Evolutionary conservation across 257 asterid species (phyloP), one percentile per base, ranked within the genome.

Genomic region (Anisodus tanguticus): DNA sequence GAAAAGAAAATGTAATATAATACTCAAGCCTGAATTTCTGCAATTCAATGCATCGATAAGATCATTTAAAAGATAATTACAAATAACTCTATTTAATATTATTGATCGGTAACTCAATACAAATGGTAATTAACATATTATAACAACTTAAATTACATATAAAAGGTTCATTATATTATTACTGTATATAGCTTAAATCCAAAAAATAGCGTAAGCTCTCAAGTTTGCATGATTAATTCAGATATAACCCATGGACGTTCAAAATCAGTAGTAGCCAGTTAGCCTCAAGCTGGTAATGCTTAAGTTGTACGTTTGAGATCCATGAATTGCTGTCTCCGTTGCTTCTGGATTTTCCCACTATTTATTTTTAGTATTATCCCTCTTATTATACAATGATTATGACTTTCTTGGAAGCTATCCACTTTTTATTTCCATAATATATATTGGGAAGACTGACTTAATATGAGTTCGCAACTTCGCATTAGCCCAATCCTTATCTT

Each of bases 261-360:
- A 60, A 3, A 6, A n/a, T n/a, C 37, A 60, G 9, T n/a, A 1
- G 4, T 9, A 62, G 39, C 6, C 69, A 63, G 70, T 22, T 22
- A 63, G 10, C 37, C 69, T 63, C 41, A 63, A 6, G 45, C 45
- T 74, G 62, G 43, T 8, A 31, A 49, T 74, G 81, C 81, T 74
- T 74, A 74, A 74, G 58, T 49, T 49, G 3, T 74, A 74, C 81
- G 81, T 49, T 49, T 19, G 5, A 72, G 45, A 26, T 22, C 11
- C 8, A 74, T 74, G 79, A 70, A 41, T 70, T 70, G 55, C 53
- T 74, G 49, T 49, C 62, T 49, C 81, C 45, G 62, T 74, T 15
- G 5, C 51, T 37, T 67, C 49, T 22, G 62, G 19, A 43, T 22
- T 74, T 74, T 12, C 4, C 62, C 81, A 49, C 45, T 8, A 43